These are phyloP conservation scores for Emergomyces pasteurianus DNA, from an alignment of 2,329 filamentous ascomycete genomes.

Conservation along the genomic window DNA sequence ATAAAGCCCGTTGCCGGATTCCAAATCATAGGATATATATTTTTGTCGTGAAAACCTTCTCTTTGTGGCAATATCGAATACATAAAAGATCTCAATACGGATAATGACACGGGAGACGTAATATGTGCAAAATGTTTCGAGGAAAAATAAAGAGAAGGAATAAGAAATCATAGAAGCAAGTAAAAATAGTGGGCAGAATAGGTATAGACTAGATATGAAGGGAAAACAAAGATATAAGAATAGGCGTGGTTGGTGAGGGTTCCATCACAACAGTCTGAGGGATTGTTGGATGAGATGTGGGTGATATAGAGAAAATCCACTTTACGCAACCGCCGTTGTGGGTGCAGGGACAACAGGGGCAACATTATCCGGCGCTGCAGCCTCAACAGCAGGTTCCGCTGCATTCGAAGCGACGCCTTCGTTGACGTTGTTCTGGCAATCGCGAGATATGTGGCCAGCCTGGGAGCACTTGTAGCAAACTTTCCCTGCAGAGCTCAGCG, in stretches of 20 bases:
- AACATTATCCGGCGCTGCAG: conserved; percentile 9
- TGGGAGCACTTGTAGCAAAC: conserved; percentile 97
- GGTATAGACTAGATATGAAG: conserved; percentile 20
- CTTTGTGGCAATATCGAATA: conserved; percentile 20
- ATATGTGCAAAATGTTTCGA: conserved; percentile 25
- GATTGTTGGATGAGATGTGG: neutral
- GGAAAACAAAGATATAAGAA: conserved; percentile 3
- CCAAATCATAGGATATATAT: conserved; percentile 19
- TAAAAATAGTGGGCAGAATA: conserved; percentile 11
- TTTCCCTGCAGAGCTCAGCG: conserved; percentile 91
- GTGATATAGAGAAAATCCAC: neutral
- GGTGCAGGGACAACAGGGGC: conserved; percentile 30
- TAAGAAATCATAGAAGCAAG: neutral
- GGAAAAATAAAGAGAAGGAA: conserved; percentile 7
- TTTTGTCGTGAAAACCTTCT: conserved; percentile 15
- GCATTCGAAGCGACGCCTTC: conserved; percentile 11
- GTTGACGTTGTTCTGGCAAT: conserved; percentile 65
- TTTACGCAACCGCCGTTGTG: conserved; percentile 14
- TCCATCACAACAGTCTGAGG: neutral
- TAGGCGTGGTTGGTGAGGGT: neutral
- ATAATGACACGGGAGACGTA: conserved; percentile 19
- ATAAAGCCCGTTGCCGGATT: conserved; percentile 17
- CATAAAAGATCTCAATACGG: conserved; percentile 22
- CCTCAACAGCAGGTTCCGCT: conserved; percentile 14
- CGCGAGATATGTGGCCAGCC: conserved; percentile 88